Conservation (phyloP, 208 protist genomes). For the Trypanosoma vivax region DNA sequence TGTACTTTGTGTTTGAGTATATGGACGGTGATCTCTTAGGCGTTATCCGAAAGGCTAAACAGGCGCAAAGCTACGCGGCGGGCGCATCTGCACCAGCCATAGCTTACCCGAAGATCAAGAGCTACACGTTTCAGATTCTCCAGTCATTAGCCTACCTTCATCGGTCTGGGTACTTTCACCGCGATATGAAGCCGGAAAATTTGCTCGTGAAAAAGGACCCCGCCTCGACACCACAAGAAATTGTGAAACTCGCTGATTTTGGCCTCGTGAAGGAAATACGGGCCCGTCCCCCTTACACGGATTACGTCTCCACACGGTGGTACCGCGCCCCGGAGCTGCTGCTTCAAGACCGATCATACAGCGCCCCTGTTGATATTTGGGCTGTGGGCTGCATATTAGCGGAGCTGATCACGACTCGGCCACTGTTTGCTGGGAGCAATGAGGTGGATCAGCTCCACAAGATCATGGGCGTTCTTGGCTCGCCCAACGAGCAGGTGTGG, state of each 20-base stretch:
- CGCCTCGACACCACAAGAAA: constrained; percentile 31
- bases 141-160: constrained; percentile 95
- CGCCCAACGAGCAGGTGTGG: constrained; percentile 71
- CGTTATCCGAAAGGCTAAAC: constrained; percentile 91
- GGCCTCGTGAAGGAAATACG: constrained; percentile 65
- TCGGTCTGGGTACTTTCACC: constrained; percentile 94
- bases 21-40: constrained; percentile 96
- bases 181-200: constrained; percentile 98
- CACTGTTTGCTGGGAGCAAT: constrained; percentile 92
- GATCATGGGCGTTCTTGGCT: constrained; percentile 74
- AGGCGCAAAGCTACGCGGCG: constrained; percentile 26
- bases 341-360: constrained; percentile 92
- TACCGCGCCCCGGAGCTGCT: constrained; percentile 99
- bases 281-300: constrained; percentile 81
- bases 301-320: constrained; percentile 97
- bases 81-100: constrained; percentile 37
- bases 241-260: constrained; percentile 95
- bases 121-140: constrained; percentile 89
- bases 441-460: constrained; percentile 83
- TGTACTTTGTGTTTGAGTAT: constrained; percentile 97
- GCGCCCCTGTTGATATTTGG: constrained; percentile 93
- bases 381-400: constrained; percentile 96
- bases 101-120: constrained; percentile 81
- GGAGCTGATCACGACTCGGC: constrained; percentile 95
- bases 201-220: constrained; percentile 73